These are phyloP conservation scores for Pyrus hybrid DNA, from an alignment of 331 rosid genomes.

Conservation along the genomic window DNA sequence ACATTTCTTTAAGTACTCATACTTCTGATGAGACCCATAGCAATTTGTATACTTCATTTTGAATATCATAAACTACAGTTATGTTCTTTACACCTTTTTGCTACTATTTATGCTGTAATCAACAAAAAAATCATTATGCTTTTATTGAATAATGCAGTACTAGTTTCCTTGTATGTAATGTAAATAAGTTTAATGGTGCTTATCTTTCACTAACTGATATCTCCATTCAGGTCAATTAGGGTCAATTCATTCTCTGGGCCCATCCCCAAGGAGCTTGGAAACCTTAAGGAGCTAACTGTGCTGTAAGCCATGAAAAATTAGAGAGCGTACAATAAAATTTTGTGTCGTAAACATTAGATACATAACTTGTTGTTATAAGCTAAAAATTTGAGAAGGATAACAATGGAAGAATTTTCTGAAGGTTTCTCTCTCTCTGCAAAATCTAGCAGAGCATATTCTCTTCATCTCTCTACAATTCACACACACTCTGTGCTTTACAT, in stretches of 20 bases:
- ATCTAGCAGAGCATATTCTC: no score
- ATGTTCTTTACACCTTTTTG: no score
- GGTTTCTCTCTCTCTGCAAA: no score
- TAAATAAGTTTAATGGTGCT: background rate
- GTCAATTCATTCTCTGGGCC: slow-evolving; percentile 14
- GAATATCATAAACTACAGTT: background rate
- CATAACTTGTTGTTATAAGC: no score
- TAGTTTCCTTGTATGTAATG: no score
- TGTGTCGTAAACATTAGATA: background rate
- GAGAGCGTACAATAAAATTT: background rate
- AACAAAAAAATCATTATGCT: no score
- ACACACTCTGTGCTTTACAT: no score
- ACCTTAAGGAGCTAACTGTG: background rate
- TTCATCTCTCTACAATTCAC: no score
- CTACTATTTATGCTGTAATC: no score
- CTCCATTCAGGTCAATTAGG: slow-evolving; percentile 8
- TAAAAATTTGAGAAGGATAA: no score
- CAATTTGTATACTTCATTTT: background rate
- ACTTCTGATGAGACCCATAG: background rate
- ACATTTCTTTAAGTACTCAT: background rate
- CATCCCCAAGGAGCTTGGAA: slow-evolving; percentile 35
- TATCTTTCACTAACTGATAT: background rate
- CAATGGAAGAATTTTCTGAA: no score
- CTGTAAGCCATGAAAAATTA: slow-evolving; percentile 9
- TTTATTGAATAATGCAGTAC: no score